Evolutionary conservation across 306 rosid genomes (phyloP), one percentile per base, ranked within the genome.

Genomic region (Ziziphus jujuba): DNA sequence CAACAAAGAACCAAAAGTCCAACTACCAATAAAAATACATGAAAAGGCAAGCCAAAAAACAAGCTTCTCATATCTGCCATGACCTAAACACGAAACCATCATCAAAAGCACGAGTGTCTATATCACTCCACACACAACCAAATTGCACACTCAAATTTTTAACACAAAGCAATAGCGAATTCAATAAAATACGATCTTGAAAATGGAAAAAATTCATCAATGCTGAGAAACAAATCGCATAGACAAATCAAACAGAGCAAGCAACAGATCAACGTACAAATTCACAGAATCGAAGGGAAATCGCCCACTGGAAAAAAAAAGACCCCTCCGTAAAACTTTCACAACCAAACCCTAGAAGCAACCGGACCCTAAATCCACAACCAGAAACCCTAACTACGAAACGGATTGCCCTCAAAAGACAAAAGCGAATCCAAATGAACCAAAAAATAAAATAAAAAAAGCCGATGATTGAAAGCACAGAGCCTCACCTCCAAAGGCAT

Each of bases 261-360:
- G 66, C 75, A 67, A 73, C 77, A 87, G 95, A 95, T 90, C 97
- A 84, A 83, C 70, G 57, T 75, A 77, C 79, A 61, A 83, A 77
- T 69, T 85, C 65, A 22, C 45, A 59, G 60, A 77, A 72, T 43
- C 53, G 48, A 63, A 67, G 23, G 56, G 5, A 44, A 74, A 81
- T 72, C 74, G 76, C 61, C 56, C 66, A 74, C 90, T 81, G 82
- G 86, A 92, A 85, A 40, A 40, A 12, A 92, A 85, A 40, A 40
- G 12, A 9, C 45, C 45, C 83, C 96, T 84, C 84, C 24, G 19
- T 47, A 67, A 63, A 77, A 70, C 86, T 66, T 38, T 50, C 50
- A 64, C 35, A 72, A 74, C 56, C 72, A 76, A 81, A 81, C 77
- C 82, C 80, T 70, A 74, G 65, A 74, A 67, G 56, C 56, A 24